Conservation (phyloP, 441 rosid species). For the Adansonia madagascariensis region DNA sequence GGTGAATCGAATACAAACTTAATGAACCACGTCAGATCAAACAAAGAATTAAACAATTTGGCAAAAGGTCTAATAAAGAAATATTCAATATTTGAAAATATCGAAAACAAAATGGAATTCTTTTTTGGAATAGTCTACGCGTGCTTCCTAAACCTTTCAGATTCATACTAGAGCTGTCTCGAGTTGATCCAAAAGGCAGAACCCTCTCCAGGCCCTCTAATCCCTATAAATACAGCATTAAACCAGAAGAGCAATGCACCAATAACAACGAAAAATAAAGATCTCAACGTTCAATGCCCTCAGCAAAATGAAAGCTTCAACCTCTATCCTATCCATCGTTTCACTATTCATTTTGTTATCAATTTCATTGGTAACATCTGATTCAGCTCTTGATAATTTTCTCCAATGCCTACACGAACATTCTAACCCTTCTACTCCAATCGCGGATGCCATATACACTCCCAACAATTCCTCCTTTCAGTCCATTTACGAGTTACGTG, state of each 20-base stretch:
- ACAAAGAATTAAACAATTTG: background rate
- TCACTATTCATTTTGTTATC: too few species aligned
- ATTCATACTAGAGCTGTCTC: background rate
- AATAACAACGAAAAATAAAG: background rate
- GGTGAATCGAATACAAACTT: too few species aligned
- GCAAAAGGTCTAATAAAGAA: background rate
- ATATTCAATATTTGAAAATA: background rate
- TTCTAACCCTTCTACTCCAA: slow-evolving; percentile 38
- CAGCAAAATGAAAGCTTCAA: background rate
- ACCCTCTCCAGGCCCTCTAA: background rate
- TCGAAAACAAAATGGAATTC: background rate
- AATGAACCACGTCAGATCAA: background rate
- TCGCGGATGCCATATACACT: slow-evolving; percentile 34
- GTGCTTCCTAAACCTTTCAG: background rate
- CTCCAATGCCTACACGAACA: slow-evolving; percentile 36
- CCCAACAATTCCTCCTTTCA: slow-evolving; percentile 37
- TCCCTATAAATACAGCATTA: background rate
- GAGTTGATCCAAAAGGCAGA: background rate
- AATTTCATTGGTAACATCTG: too few species aligned
- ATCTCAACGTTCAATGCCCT: background rate
- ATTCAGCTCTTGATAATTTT: slow-evolving; percentile 28
- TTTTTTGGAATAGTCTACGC: background rate
- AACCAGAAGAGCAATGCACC: background rate
- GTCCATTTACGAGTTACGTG: slow-evolving; percentile 38
- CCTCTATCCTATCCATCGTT: too few species aligned